A percentile compares a stretch with the other conserved stretches of the same genome.
Conservation (phyloP, 2,329 filamentous ascomycete genomes). For the Calonectria naviculata region DNA sequence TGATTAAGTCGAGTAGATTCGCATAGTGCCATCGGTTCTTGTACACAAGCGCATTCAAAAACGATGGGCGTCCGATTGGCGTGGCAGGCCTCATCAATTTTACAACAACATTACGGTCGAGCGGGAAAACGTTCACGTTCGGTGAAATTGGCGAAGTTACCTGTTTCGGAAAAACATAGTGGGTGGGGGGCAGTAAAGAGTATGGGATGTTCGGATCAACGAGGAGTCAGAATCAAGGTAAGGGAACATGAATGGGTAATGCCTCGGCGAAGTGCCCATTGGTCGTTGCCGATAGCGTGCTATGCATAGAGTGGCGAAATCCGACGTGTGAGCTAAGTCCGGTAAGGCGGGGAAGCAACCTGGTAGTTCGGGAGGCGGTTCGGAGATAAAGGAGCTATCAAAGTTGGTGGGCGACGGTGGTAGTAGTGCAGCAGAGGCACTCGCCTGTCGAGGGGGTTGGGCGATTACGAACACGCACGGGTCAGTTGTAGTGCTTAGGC, state of each 20-base stretch:
- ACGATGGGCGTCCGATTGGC: not conserved
- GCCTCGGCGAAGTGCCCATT: conserved; percentile 22
- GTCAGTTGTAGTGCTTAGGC: not conserved
- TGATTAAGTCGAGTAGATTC: no score
- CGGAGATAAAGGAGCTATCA: conserved; percentile 30
- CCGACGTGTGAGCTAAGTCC: conserved; percentile 37
- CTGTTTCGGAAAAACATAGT: not conserved
- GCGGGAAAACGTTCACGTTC: not conserved
- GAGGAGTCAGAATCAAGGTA: not conserved
- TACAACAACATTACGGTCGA: not conserved
- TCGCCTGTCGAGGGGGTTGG: not conserved
- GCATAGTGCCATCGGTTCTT: not conserved
- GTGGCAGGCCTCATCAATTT: not conserved
- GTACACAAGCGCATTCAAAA: not conserved
- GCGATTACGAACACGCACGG: conserved; percentile 4
- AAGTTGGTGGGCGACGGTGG: not conserved
- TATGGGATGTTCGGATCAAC: not conserved
- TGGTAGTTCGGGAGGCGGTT: conserved; percentile 27
- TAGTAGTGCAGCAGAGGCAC: conserved; percentile 9
- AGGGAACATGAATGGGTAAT: not conserved
- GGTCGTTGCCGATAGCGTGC: conserved; percentile 10
- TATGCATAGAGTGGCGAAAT: conserved; percentile 29
- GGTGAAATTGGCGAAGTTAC: conserved; percentile 2
- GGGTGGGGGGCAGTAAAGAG: not conserved
- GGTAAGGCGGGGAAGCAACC: conserved; percentile 28